Base-by-base conservation (phyloP, 345 rosid species). In the Sapria himalayana region DNA sequence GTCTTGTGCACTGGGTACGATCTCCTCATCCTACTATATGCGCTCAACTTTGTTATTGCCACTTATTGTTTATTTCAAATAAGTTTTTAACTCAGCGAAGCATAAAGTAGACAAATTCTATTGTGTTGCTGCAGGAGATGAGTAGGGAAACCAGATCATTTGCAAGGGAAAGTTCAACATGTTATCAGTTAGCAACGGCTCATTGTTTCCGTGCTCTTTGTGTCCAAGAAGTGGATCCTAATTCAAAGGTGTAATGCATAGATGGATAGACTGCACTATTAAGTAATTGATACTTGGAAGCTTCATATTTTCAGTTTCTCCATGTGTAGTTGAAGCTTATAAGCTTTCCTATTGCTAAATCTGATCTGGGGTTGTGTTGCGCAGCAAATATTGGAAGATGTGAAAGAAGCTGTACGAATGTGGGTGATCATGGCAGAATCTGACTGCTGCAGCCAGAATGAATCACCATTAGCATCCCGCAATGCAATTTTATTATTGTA, bases 151-250 rank as follows among this genome's bases (percentile, higher is more conserved):
- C n/a, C n/a, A n/a, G n/a, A n/a, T n/a, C n/a, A n/a, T n/a, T n/a
- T n/a, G n/a, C n/a, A n/a, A n/a, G 19, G 15, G 60, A 58, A 41
- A 46, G 51, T 53, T 27, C 61, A 40, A 50, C 27, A 25, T 51
- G 39, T 43, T 67, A 67, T 61, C 69, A 60, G 31, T 56, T 81
- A 61, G 79, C 92, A 48, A 58, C 66, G 46, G 77, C 81, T 24
- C 60, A 78, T 61, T 64, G 72, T 58, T 57, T 81, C 55, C 76
- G 81, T 38, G 97, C 85, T 35, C 61, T 86, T 3, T 68, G 81
- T 46, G 53, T 43, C 40, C 72, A 71, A 36, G 97, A 86, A 61
- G 67, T 52, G 41, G 92, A 78, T 37, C 85, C 97, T 40, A 64
- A 56, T 51, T 81, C 94, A 25, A 66, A 81, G 97, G 94, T 86